Percentiles rank a stretch among this genome's conserved stretches.
phyloP scores from a whole-genome alignment of 106 monocot species.

The Alisma plantagoaquatica region DNA sequence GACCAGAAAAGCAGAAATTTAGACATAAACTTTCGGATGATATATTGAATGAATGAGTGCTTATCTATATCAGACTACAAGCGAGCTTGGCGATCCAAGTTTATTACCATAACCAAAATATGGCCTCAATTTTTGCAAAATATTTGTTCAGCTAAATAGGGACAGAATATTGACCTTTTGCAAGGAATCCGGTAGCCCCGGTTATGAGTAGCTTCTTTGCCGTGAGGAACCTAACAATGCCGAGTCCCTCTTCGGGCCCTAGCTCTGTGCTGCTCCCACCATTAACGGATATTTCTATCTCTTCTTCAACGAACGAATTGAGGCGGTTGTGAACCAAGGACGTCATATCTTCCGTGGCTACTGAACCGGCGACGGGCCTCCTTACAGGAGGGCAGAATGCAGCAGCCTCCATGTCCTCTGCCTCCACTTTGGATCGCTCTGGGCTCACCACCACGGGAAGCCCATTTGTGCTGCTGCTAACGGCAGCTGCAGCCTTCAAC shows the following conservation, averaged over 20 bases:
- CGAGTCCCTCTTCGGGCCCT: constrained; percentile 34
- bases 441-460: no score
- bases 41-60: no score
- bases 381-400: neutral
- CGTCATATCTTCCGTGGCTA: no score
- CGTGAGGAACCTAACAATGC: constrained; percentile 50
- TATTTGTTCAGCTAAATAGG: no score
- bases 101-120: no score
- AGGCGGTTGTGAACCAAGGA: no score
- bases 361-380: no score
- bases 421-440: neutral
- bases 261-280: neutral
- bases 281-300: neutral
- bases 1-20: neutral
- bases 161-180: constrained; percentile 42
- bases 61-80: no score
- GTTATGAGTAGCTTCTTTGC: constrained; percentile 72
- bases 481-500: no score
- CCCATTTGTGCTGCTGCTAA: no score
- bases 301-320: neutral
- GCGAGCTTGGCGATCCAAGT: no score
- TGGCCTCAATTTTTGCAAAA: no score
- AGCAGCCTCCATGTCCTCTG: neutral
- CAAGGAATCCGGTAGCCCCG: constrained; percentile 93
- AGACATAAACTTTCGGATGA: neutral